These are phyloP conservation scores for Volvox africanus DNA, from an alignment of 139 green algal genomes.

Conservation along the genomic window DNA sequence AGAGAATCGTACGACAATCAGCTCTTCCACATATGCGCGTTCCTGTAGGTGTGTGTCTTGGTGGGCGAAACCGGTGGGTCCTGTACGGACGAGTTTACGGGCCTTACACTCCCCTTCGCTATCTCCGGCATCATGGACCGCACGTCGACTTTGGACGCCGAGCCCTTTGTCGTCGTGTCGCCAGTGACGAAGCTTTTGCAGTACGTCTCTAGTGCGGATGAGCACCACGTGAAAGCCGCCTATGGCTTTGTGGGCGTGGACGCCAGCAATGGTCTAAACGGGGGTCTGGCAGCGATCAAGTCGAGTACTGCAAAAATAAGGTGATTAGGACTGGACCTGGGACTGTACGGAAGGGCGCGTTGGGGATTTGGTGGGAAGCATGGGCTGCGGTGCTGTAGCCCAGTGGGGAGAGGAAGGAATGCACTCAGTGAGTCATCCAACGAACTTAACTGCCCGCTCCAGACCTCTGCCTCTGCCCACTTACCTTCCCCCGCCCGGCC, in stretches of 20 bases:
- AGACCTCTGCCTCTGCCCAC: not conserved
- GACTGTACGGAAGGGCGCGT: too few relatives aligned
- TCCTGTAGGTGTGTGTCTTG: not conserved
- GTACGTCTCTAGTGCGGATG: not conserved
- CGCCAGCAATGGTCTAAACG: not conserved
- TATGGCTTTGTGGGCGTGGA: conserved; percentile 5
- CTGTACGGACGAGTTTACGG: conserved; percentile 3
- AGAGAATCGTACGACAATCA: too few relatives aligned
- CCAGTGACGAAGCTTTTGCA: conserved; percentile 9
- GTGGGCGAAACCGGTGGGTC: not conserved
- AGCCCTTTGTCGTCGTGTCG: not conserved
- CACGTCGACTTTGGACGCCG: too few relatives aligned
- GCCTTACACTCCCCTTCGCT: conserved; percentile 3
- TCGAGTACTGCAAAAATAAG: not conserved
- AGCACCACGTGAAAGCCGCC: not conserved
- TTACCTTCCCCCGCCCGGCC: too few relatives aligned
- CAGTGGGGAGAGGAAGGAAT: too few relatives aligned
- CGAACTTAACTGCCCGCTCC: not conserved
- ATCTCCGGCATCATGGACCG: not conserved
- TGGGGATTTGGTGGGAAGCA: too few relatives aligned
- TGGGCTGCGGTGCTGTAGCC: too few relatives aligned
- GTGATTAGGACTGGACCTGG: too few relatives aligned
- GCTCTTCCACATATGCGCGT: too few relatives aligned
- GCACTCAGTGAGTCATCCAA: too few relatives aligned
- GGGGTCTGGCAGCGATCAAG: not conserved